These are phyloP conservation scores for Erodium maritimum DNA, from an alignment of 345 rosid genomes.

Conservation along the genomic window DNA sequence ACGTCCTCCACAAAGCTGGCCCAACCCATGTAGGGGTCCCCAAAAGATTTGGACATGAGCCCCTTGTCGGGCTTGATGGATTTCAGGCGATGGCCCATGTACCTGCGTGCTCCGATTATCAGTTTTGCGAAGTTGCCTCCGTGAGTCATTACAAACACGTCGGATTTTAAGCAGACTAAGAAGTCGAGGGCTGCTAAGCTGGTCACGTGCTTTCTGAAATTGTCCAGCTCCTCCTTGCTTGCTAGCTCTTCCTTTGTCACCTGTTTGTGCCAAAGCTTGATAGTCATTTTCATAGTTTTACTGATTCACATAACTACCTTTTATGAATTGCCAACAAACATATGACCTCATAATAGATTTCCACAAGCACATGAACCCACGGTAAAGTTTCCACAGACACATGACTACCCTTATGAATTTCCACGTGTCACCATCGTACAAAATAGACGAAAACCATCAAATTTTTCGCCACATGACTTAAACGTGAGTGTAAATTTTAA, in stretches of 20 bases:
- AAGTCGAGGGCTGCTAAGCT: slow-evolving; percentile 98
- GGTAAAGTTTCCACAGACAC: too few species aligned
- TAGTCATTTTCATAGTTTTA: too few species aligned
- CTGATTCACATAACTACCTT: too few species aligned
- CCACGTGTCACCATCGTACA: too few species aligned
- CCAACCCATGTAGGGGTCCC: slow-evolving; percentile 99
- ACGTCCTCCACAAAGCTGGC: slow-evolving; percentile 98
- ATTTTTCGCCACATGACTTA: too few species aligned
- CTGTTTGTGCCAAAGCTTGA: slow-evolving; percentile 19
- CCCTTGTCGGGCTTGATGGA: slow-evolving; percentile 99
- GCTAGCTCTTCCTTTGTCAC: slow-evolving; percentile 98
- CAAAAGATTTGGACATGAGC: slow-evolving; percentile 93
- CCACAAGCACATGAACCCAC: too few species aligned
- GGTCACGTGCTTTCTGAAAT: slow-evolving; percentile 90
- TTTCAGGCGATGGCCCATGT: slow-evolving; percentile 89
- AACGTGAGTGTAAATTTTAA: too few species aligned
- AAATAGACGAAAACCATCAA: too few species aligned
- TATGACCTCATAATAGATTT: too few species aligned
- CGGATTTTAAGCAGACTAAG: slow-evolving; percentile 91
- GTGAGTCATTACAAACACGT: slow-evolving; percentile 98
- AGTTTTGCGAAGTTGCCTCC: slow-evolving; percentile 99
- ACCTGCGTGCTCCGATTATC: slow-evolving; percentile 92
- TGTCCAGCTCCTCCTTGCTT: slow-evolving; percentile 56
- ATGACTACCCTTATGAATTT: too few species aligned
- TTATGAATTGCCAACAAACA: too few species aligned